Conservation (phyloP, 73 alveolate genomes). For the Paramecium primaurelia region DNA sequence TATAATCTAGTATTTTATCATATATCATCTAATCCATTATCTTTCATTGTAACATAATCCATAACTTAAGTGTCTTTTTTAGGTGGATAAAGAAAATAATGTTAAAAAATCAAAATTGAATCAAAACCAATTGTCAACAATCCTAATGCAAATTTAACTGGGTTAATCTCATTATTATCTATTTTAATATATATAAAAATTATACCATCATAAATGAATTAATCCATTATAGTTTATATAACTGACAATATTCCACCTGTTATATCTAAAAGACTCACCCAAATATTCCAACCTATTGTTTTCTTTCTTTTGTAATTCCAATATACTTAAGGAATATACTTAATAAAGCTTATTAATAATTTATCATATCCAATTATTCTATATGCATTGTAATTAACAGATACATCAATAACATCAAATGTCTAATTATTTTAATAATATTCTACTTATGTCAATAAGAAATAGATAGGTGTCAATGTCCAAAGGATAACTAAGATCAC, state of each 20-base stretch:
- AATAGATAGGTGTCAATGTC: not conserved
- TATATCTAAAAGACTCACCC: not conserved
- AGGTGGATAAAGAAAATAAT: not conserved
- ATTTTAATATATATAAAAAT: not conserved
- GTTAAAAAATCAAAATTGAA: not conserved
- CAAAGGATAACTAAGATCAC: not conserved
- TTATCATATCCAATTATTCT: slow-evolving; percentile 20
- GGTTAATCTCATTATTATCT: not conserved
- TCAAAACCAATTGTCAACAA: not conserved
- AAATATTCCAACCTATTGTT: slow-evolving; percentile 31
- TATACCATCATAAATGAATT: not conserved
- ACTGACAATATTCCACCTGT: slow-evolving; percentile 22
- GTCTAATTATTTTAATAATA: not conserved
- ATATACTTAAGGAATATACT: not conserved
- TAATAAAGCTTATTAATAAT: not conserved
- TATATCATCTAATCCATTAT: not conserved
- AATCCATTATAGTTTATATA: not conserved
- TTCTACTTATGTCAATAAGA: not conserved
- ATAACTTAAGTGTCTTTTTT: not conserved
- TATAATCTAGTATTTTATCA: not conserved
- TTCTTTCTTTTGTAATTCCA: slow-evolving; percentile 22
- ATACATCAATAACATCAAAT: not conserved
- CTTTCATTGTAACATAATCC: not conserved
- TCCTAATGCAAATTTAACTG: slow-evolving; percentile 1
- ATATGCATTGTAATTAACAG: not conserved